Base-by-base conservation (phyloP, 2,329 filamentous ascomycete species). In the Dactylellina drechsleri region DNA sequence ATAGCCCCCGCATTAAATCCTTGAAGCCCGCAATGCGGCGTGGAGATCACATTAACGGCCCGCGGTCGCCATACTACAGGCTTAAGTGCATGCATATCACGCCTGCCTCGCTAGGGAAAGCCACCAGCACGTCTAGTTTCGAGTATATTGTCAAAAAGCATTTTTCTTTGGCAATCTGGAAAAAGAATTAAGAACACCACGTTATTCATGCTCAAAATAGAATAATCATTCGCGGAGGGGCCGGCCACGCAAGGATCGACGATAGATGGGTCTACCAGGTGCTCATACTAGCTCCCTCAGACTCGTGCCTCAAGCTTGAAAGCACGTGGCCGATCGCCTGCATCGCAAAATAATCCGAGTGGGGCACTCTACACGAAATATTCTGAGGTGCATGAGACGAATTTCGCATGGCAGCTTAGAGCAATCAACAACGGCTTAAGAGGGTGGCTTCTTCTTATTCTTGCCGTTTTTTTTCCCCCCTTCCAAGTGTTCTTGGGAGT, bases 301-400 rank as follows among this genome's bases (percentile, higher is more conserved):
- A 58, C 31, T 66, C 28, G 62, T 66, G 47, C 49, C 28, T 36
- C 36, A 28, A 40, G 23, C 10, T 20, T 31, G 20, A 28, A 57
- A 6, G 54, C 68, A 74, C 70, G 70, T 74, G 70, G 70, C 43
- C 57, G 41, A 61, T 62, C 61, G 70, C 70, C 57, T 74, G 57
- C 20, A 67, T 67, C 52, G 49, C 68, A 60, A 73, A 70, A 74
- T 61, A 57, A 47, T 52, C 70, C 70, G 70, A 74, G 66, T 40
- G 56, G 54, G 56, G 20, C 23, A 40, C 31, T 54, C n/a, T 23
- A 36, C 31, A 26, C 54, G 12, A 18, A 20, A 41, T 47, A 20
- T 68, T 60, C 15, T 62, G 57, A 50, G 57, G 50, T 57, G 66
- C 61, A 73, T 74, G 57, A 67, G 61, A 61, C 67, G 36, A 36